These are phyloP conservation scores for Blastobotrys serpentis DNA, from an alignment of 1,139 yeast genomes.

Conservation along the genomic window DNA sequence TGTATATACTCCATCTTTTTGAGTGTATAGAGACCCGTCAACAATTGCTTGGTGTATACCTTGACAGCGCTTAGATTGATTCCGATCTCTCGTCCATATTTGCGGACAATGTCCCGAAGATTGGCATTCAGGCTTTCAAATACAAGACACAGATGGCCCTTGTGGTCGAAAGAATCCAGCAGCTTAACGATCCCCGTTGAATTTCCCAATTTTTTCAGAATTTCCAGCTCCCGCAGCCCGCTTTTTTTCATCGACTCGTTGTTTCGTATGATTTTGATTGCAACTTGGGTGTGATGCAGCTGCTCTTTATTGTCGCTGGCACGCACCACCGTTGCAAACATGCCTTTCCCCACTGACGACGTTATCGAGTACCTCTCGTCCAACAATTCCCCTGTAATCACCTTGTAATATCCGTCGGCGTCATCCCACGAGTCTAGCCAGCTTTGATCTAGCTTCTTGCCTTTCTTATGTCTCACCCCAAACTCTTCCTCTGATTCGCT, in stretches of 20 bases:
- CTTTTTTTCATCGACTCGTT: conserved; percentile 49
- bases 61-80: conserved; percentile 63
- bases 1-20: conserved; percentile 80
- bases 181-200: conserved; percentile 69
- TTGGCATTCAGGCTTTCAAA: conserved; percentile 78
- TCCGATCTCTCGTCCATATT: conserved; percentile 73
- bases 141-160: conserved; percentile 84
- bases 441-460: conserved; percentile 25
- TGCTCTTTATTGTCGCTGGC: conserved; percentile 32
- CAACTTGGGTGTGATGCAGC: conserved; percentile 46
- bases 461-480: background rate
- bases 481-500: conserved; percentile 3
- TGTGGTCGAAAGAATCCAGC: conserved; percentile 74
- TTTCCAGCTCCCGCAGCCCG: conserved; percentile 76
- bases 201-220: conserved; percentile 65
- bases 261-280: conserved; percentile 69
- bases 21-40: conserved; percentile 72
- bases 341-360: conserved; percentile 89
- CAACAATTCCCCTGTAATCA: conserved; percentile 65
- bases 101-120: conserved; percentile 77
- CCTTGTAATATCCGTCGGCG: conserved; percentile 80
- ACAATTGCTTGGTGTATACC: conserved; percentile 75
- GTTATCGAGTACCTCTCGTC: conserved; percentile 71
- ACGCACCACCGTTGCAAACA: conserved; percentile 43
- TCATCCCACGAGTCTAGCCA: conserved; percentile 48